Base-by-base conservation (phyloP, 352 stramenopile genomes). In the Poterioochromonas sp. region DNA sequence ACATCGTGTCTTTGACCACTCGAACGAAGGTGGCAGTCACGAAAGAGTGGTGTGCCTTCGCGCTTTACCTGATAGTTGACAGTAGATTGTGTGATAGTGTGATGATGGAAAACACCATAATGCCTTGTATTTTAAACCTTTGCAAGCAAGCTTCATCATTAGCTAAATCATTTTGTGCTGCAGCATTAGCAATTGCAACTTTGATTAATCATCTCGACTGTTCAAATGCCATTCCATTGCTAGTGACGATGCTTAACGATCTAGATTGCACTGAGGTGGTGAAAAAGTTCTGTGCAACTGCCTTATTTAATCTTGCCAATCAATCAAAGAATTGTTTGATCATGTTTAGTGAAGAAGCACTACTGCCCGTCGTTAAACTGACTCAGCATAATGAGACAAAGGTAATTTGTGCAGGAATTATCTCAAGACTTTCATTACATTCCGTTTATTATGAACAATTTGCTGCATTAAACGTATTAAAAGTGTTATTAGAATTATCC, bases 351-450 rank as follows among this genome's bases (percentile, higher is more conserved):
- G 40, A 32, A 18, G 40, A 35, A 12, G 65, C 43, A 40, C 32
- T 74, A 40, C 49, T 39, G 20, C 65, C 65, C 8, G 40, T 54
- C 3, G 29, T 74, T 2, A 34, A 53, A 35, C n/a, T 74, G 40
- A 74, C 65, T 35, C 65, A 74, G 32, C 5, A 8, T 26, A 29
- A 71, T 49, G 2, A 74, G 32, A 74, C 65, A 39, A 74, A 74
- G 29, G 41, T 74, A 12, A 74, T 58, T 58, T 74, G 65, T 54
- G 65, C 65, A 26, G 65, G 39, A 58, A 74, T 74, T 37, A 51
- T 74, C 65, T 74, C 65, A 29, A n/a, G 65, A 39, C 53, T 74
- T 34, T 74, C 65, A 35, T 54, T 51, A 18, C 65, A 74, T 26
- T 12, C 3, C 3, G 1, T 54, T 11, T 74, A 58, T 54, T 74